Base-by-base conservation (phyloP, 345 rosid species). In the Pugionium cornutum region DNA sequence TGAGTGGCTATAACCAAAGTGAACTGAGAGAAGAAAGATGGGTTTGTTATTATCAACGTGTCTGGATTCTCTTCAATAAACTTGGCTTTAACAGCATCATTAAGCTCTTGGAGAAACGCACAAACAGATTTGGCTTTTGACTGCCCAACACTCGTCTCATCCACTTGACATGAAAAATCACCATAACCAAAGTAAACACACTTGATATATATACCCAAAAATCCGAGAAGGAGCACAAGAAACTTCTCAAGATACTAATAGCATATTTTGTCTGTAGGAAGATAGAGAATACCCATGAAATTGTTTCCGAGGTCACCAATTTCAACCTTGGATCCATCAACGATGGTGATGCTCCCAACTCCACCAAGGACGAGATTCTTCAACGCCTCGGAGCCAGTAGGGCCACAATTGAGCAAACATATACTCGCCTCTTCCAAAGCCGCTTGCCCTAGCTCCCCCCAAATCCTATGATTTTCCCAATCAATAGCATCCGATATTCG, bases 321-420 rank as follows among this genome's bases (percentile, higher is more conserved):
- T 75, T 83, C 89, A 65, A 94, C 97, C 74, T 76, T 83, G 5
- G 97, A 90, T 67, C 99, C 99, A 82, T 94, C 99, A 53, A 94
- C 85, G 31, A 94, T 75, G 5, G 97, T 88, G 71, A 94, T 86
- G 50, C 95, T 88, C 26, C 99, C 99, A 67, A 94, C 83, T 41
- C 99, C 97, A 56, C 96, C 97, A 46, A 94, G 99, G 46, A 94
- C 99, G 67, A 94, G 89, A 77, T 94, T 94, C 69, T 94, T 94
- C 74, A 94, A 69, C 2, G 97, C 89, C 80, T 94, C 99, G 0
- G 99, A 89, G 42, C 99, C 97, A 3, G 99, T 90, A 42, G 99
- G 99, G 41, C 99, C 97, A 75, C 99, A 94, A 62, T 90, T 94
- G 53, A 94, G 95, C 76, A 88, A 83, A 80, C 99, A 94, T 65